Evolutionary conservation across 2,329 filamentous ascomycete genomes (phyloP).

Genomic region (Monosporascus cannonballus): DNA sequence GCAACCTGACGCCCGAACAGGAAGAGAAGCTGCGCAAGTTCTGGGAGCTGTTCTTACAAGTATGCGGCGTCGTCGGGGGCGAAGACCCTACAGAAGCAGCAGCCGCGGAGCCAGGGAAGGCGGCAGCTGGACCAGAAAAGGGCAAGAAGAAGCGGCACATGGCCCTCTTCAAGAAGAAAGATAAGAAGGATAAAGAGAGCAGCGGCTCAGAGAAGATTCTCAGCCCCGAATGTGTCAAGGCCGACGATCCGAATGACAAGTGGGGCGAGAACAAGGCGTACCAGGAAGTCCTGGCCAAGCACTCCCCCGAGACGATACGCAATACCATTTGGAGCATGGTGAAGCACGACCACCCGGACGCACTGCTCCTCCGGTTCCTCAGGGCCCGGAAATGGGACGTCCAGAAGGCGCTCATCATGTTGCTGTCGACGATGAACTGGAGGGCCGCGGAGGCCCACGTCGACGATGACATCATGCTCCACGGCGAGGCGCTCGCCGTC

Average conservation of each 20-base stretch:
- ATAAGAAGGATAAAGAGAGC: constrained; percentile 49
- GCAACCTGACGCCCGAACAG: constrained; percentile 84
- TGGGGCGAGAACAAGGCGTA: constrained; percentile 86
- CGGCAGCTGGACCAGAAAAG: constrained; percentile 39
- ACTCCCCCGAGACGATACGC: constrained; percentile 72
- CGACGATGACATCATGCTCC: constrained; percentile 78
- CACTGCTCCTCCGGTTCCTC: constrained; percentile 73
- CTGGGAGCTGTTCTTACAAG: constrained; percentile 70
- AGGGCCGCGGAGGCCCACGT: constrained; percentile 76
- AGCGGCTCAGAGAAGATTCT: constrained; percentile 32
- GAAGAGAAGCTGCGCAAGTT: constrained; percentile 83
- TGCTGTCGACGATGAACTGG: constrained; percentile 93
- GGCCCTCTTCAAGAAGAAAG: constrained; percentile 59
- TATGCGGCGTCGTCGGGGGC: constrained; percentile 58
- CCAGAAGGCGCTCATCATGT: constrained; percentile 87
- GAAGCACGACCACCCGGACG: constrained; percentile 92
- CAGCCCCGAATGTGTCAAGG: constrained; percentile 33
- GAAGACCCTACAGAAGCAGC: constrained; percentile 26
- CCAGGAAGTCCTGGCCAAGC: constrained; percentile 70
- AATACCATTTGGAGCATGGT: constrained; percentile 86
- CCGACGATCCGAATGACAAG: constrained; percentile 70
- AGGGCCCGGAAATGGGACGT: constrained; percentile 95
- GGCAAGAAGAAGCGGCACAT: constrained; percentile 67
- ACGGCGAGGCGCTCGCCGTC: constrained; percentile 65
- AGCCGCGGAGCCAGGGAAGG: constrained; percentile 17